A percentile compares a stretch with the other conserved stretches of the same genome.
Evolutionary conservation across 306 rosid genomes (phyloP).

Genomic region (Quercus engelmannii): DNA sequence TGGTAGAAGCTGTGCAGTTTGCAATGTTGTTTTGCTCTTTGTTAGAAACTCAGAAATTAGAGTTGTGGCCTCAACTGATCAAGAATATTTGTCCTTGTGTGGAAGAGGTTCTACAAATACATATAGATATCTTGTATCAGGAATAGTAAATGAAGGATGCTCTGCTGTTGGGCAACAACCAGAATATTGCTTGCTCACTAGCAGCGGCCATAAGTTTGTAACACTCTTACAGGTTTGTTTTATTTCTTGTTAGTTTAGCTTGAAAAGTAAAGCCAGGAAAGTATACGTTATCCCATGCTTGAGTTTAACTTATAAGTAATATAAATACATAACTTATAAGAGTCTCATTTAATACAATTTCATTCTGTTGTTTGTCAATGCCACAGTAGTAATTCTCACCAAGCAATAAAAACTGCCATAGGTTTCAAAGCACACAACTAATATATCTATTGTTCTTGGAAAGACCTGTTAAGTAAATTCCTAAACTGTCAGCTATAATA

Average conservation of each 20-base stretch:
- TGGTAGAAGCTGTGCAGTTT: conserved; percentile 39
- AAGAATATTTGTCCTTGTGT: conserved; percentile 41
- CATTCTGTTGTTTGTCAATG: not conserved
- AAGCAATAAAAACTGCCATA: not conserved
- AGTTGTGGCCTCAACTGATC: conserved; percentile 46
- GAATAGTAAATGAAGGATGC: conserved; percentile 42
- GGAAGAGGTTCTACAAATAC: too few relatives aligned
- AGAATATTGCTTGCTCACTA: conserved; percentile 62
- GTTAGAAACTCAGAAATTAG: conserved; percentile 49
- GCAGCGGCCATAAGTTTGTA: conserved; percentile 63
- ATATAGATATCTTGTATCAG: conserved; percentile 51
- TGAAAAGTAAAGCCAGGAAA: not conserved
- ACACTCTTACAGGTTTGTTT: conserved; percentile 63
- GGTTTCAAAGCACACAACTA: not conserved
- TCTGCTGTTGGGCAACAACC: conserved; percentile 36
- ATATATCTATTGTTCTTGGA: not conserved
- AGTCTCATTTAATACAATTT: not conserved
- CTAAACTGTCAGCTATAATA: not conserved
- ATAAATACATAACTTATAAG: not conserved
- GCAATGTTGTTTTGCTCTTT: conserved; percentile 53
- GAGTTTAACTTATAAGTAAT: not conserved
- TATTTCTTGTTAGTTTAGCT: not conserved
- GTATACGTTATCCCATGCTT: not conserved
- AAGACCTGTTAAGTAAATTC: not conserved
- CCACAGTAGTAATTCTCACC: not conserved